phyloP scores from a whole-genome alignment of 768 basidiomycete genomes.

The Tylopilus plumbeoviolaceoides region DNA sequence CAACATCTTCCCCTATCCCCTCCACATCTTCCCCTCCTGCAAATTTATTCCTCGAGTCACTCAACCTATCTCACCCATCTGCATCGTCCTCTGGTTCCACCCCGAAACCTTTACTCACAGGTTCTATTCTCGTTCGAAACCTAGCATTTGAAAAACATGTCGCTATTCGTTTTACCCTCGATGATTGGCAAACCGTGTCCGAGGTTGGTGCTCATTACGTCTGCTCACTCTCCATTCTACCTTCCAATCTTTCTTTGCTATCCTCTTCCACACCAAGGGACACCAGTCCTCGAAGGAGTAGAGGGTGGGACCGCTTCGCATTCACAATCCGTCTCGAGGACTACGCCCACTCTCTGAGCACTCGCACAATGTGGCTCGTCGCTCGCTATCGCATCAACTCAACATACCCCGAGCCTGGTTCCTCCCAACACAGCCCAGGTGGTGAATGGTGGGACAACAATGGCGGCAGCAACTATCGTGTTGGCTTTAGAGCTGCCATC shows the following conservation, averaged over 20 bases:
- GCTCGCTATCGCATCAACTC: conserved; percentile 43
- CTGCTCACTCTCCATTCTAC: conserved; percentile 39
- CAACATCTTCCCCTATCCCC: conserved; percentile 14
- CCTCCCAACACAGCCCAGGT: conserved; percentile 35
- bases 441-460: conserved; percentile 98
- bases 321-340: conserved; percentile 73
- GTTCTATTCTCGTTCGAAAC: conserved; percentile 82
- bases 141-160: conserved; percentile 84
- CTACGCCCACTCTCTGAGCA: conserved; percentile 46
- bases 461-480: conserved; percentile 65
- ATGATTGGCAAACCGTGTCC: conserved; percentile 90
- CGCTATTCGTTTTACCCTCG: conserved; percentile 83
- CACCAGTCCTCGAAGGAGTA: neutral
- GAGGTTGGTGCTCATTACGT: conserved; percentile 65
- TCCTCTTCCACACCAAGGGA: neutral
- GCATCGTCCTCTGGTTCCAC: neutral
- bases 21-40: conserved; percentile 4
- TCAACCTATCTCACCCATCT: conserved; percentile 25
- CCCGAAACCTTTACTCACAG: conserved; percentile 46
- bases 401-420: conserved; percentile 15
- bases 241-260: conserved; percentile 19
- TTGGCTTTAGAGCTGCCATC: conserved; percentile 49
- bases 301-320: conserved; percentile 53
- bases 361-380: conserved; percentile 58
- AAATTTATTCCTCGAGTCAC: conserved; percentile 37